A percentile compares a stretch with the other conserved stretches of the same genome.
These are phyloP conservation scores for Cordyceps militaris DNA, from an alignment of 2,329 filamentous ascomycete genomes.

Conservation along the genomic window DNA sequence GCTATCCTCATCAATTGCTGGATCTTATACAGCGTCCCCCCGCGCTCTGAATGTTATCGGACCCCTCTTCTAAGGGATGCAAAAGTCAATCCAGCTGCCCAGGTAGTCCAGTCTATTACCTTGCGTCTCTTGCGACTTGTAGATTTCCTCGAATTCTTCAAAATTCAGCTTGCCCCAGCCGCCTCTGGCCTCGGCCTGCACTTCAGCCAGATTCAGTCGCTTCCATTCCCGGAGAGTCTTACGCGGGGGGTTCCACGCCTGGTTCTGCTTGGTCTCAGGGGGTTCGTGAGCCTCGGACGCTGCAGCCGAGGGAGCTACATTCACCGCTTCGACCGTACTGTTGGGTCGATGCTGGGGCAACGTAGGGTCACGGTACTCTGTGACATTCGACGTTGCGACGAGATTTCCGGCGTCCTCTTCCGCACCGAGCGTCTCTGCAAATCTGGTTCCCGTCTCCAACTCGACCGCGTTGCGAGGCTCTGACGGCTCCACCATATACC, in stretches of 20 bases:
- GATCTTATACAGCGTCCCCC: neutral
- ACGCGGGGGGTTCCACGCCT: conserved; percentile 17
- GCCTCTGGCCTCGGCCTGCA: conserved; percentile 62
- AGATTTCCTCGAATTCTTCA: conserved; percentile 70
- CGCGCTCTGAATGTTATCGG: neutral
- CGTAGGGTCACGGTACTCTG: conserved; percentile 48
- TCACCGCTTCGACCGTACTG: conserved; percentile 19
- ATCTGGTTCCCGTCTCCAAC: conserved; percentile 22
- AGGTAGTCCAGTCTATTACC: conserved; percentile 69
- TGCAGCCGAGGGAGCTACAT: neutral
- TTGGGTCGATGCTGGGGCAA: conserved; percentile 65
- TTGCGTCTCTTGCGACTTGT: conserved; percentile 58
- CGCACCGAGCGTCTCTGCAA: conserved; percentile 17
- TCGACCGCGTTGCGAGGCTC: conserved; percentile 28
- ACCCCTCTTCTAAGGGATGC: conserved; percentile 45
- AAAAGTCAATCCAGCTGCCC: conserved; percentile 84
- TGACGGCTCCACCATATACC: conserved; percentile 35
- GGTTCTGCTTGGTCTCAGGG: neutral
- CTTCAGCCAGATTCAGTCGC: conserved; percentile 56
- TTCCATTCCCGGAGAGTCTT: conserved; percentile 42
- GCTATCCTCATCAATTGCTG: too few relatives aligned
- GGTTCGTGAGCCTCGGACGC: neutral
- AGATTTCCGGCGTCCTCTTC: conserved; percentile 15
- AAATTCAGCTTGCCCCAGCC: conserved; percentile 73
- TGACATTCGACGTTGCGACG: conserved; percentile 14